Conservation (phyloP, 2,329 filamentous ascomycete genomes). For the Ophiostoma sp. region DNA sequence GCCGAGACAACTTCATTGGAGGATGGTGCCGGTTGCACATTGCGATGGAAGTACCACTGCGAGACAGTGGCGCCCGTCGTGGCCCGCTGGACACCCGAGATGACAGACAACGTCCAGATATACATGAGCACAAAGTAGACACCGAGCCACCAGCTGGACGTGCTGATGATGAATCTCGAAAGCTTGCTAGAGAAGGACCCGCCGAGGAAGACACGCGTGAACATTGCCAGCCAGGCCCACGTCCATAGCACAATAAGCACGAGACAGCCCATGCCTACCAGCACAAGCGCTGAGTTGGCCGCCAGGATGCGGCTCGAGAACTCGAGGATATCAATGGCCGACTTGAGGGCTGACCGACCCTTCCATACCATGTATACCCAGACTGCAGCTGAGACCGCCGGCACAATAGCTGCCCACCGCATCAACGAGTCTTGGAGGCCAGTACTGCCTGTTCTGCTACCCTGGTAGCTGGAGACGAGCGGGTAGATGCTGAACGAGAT, state of each 20-base stretch:
- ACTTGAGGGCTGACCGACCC: conserved; percentile 72
- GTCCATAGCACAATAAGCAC: conserved; percentile 77
- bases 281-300: conserved; percentile 74
- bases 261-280: conserved; percentile 76
- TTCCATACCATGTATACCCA: conserved; percentile 83
- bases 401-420: conserved; percentile 78
- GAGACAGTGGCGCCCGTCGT: conserved; percentile 93
- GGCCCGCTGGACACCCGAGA: conserved; percentile 81
- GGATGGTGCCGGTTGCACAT: conserved; percentile 68
- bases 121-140: conserved; percentile 88
- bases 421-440: conserved; percentile 83
- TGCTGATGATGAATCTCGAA: conserved; percentile 69
- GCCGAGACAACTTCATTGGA: conserved; percentile 77
- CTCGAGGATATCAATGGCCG: conserved; percentile 82
- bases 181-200: conserved; percentile 67
- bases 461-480: conserved; percentile 82
- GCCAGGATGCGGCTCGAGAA: conserved; percentile 84
- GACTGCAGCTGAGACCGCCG: conserved; percentile 63
- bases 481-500: conserved; percentile 89
- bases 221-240: conserved; percentile 96
- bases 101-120: conserved; percentile 85
- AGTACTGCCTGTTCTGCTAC: conserved; percentile 61
- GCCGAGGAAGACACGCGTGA: conserved; percentile 89
- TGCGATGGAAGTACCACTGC: conserved; percentile 98
- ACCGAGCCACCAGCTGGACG: conserved; percentile 93